Conservation (phyloP, 345 rosid genomes). For the Cardamine resedifolia region DNA sequence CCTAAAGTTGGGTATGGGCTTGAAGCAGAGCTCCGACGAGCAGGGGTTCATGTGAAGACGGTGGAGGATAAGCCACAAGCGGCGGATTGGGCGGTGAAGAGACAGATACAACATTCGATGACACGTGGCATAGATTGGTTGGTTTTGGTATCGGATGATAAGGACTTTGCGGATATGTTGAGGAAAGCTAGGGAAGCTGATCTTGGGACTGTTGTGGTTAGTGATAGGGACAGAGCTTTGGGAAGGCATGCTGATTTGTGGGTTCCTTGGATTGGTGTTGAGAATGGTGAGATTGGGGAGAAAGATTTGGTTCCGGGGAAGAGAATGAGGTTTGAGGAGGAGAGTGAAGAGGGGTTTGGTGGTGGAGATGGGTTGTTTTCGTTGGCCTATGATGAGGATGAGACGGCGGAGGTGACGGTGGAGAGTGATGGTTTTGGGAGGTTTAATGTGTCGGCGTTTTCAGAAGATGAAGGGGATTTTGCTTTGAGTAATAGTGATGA, state of each 20-base stretch:
- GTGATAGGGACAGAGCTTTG: constrained; percentile 64
- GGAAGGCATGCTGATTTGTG: constrained; percentile 85
- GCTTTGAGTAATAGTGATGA: constrained; percentile 45
- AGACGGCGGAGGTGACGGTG: constrained; percentile 46
- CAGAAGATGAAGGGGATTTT: constrained; percentile 60
- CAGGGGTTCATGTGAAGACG: constrained; percentile 77
- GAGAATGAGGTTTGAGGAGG: constrained; percentile 40
- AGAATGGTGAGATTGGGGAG: constrained; percentile 70
- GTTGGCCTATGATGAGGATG: constrained; percentile 46
- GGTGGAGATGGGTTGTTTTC: constrained; percentile 49
- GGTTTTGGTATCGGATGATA: constrained; percentile 83
- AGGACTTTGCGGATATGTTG: constrained; percentile 71
- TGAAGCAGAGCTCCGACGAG: constrained; percentile 70
- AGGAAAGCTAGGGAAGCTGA: constrained; percentile 74
- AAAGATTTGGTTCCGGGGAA: constrained; percentile 65
- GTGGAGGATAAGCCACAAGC: constrained; percentile 96
- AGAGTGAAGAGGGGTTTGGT: constrained; percentile 23
- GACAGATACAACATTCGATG: constrained; percentile 91
- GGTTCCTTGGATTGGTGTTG: constrained; percentile 85
- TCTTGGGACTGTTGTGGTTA: constrained; percentile 81
- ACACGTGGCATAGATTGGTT: constrained; percentile 84
- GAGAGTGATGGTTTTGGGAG: constrained; percentile 52
- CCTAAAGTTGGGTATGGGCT: constrained; percentile 81
- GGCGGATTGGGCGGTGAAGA: constrained; percentile 96
- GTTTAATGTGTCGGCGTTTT: constrained; percentile 54